Base-by-base conservation (phyloP, 2,329 filamentous ascomycete species). In the Pseudogymnoascus sp. region DNA sequence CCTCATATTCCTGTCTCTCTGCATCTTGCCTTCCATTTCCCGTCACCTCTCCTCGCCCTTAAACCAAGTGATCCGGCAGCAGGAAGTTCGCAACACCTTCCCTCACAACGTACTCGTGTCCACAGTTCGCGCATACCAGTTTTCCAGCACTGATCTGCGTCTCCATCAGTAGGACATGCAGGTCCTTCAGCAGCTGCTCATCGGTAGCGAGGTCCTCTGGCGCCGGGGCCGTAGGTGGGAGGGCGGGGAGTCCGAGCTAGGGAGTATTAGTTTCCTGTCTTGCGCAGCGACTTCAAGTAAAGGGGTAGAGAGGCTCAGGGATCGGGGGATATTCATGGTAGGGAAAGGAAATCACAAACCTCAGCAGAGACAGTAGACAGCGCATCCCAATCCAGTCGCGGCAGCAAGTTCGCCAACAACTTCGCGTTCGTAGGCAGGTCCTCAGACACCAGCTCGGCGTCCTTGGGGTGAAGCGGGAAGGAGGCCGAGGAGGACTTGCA, bases 21-120 rank as follows among this genome's bases (percentile, higher is more conserved):
- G 19, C 19, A 2, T 45, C 26, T 31, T 39, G n/a, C 19, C 39
- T 60, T 11, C n/a, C 12, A 43, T 6, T 60, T 10, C 7, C 16
- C 16, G 11, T 21, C 38, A 41, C 12, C 41, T 5, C 26, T 45
- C 26, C 6, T 29, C 4, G 11, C n/a, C 11, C 63, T 78, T 73
- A 83, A 35, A 92, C 94, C 75, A 99, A 77, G 78, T 99, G 94
- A 70, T 89, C 94, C 11, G 94, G 94, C 68, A 99, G 77, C 72
- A 99, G 77, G 72, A 99, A 99, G 76, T 97, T 97, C 64, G 92
- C 91, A 74, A 97, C 96, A 4, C 94, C 94, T 77, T 99, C 93
- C 73, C 94, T 92, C 66, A 99, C 88, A 64, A 86, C 86, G 76
- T 97, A 99, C 78, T 96, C 91, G 73, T 97, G 93, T 58, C 90